These are phyloP conservation scores for Trypanosoma theileri DNA, from an alignment of 208 protist genomes.

Conservation along the genomic window DNA sequence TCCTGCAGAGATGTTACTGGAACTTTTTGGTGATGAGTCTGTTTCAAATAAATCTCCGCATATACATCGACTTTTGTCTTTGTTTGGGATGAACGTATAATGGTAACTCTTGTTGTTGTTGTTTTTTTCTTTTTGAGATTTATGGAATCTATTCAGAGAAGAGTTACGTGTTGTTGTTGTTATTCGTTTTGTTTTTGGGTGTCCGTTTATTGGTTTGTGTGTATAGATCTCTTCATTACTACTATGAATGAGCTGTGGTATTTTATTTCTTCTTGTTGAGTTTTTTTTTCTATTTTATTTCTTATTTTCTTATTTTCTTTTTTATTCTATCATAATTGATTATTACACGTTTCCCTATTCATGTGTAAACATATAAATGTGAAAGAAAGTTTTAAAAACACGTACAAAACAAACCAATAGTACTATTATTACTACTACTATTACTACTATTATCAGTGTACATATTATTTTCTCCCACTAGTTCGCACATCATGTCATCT, in stretches of 20 bases:
- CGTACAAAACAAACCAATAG: not conserved
- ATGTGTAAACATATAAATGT: not conserved
- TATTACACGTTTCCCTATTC: not conserved
- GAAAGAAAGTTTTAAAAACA: not conserved
- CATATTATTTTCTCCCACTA: no score
- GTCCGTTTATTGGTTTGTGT: no score
- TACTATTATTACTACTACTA: not conserved
- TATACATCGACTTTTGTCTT: constrained; percentile 32
- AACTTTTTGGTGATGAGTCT: constrained; percentile 61
- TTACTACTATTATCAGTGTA: not conserved
- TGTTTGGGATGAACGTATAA: constrained; percentile 29
- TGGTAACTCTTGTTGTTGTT: not conserved
- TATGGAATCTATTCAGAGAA: no score
- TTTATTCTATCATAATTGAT: not conserved
- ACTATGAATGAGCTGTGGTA: no score
- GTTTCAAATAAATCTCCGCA: constrained; percentile 37
- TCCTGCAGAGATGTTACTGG: constrained; percentile 56
- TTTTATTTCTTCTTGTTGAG: no score
- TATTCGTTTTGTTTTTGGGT: no score
- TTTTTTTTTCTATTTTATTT: no score
- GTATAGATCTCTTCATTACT: no score
- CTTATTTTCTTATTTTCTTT: no score
- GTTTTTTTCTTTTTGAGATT: not conserved
- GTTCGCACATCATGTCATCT: no score
- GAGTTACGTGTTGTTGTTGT: no score